Conservation (phyloP, 1,139 yeast species). For the Saccharomyces pastorianus region DNA sequence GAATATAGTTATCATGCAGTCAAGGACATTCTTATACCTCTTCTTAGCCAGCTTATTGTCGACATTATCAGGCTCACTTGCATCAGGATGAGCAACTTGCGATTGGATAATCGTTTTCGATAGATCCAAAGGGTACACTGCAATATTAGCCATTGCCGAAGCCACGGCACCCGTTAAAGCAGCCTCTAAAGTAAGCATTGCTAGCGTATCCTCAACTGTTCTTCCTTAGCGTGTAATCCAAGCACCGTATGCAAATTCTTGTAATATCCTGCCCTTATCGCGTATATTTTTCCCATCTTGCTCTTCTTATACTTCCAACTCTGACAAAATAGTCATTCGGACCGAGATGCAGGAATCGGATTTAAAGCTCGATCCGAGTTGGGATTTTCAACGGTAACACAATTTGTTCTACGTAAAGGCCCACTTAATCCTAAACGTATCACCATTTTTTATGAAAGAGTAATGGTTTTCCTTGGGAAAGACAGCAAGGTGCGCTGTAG, state of each 20-base stretch:
- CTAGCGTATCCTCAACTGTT: neutral
- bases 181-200: constrained; percentile 50
- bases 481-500: neutral
- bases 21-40: constrained; percentile 51
- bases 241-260: neutral
- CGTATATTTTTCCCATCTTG: neutral
- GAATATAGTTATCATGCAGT: constrained; percentile 55
- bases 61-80: constrained; percentile 6
- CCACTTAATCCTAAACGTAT: neutral
- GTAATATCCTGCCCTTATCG: neutral
- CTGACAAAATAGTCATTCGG: neutral
- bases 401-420: neutral
- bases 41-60: constrained; percentile 20
- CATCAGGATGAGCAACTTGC: constrained; percentile 34
- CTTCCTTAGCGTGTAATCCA: neutral
- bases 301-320: neutral
- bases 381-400: neutral
- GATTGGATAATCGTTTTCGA: constrained; percentile 70
- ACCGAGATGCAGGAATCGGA: neutral
- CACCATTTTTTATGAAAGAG: neutral
- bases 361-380: neutral
- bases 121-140: constrained; percentile 68
- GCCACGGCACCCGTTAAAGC: constrained; percentile 84
- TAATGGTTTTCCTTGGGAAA: no score
- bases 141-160: constrained; percentile 72